A percentile compares a stretch with the other conserved stretches of the same genome.
Evolutionary conservation across 805 yeast species (phyloP).

Genomic region (Barnettozyma salicaria): DNA sequence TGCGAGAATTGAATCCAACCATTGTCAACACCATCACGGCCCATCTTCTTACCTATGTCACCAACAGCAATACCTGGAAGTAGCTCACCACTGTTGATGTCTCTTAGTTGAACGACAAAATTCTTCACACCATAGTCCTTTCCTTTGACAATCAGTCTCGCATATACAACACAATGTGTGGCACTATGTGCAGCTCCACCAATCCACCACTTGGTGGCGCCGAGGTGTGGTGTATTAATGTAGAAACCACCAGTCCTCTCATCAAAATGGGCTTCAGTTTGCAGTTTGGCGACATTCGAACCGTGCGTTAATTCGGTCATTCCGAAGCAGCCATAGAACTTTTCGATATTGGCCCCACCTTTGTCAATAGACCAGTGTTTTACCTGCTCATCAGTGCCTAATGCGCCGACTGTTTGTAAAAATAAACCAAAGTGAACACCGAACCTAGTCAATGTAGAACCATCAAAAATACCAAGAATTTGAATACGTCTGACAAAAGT

Average conservation of each 20-base stretch:
- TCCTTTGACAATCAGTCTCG: conserved; percentile 72
- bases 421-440: conserved; percentile 88
- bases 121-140: conserved; percentile 90
- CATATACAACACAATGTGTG: conserved; percentile 77
- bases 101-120: conserved; percentile 91
- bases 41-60: conserved; percentile 94
- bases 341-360: conserved; percentile 52
- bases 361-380: conserved; percentile 72
- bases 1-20: conserved; percentile 93
- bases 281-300: conserved; percentile 86
- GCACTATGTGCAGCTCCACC: conserved; percentile 97
- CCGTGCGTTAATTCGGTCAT: conserved; percentile 95
- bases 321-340: conserved; percentile 76
- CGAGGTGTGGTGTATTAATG: conserved; percentile 81
- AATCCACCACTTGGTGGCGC: conserved; percentile 98
- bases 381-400: conserved; percentile 80
- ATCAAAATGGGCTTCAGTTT: conserved; percentile 81
- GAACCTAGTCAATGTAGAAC: conserved; percentile 70
- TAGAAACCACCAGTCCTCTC: conserved; percentile 56
- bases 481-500: conserved; percentile 51
- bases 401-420: conserved; percentile 70
- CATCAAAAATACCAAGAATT: conserved; percentile 61
- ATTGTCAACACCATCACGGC: conserved; percentile 90
- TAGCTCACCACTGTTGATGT: conserved; percentile 57
- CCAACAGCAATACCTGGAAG: conserved; percentile 79